Conservation (phyloP, 1,284 basidiomycete species). For the Gomphus sp. region DNA sequence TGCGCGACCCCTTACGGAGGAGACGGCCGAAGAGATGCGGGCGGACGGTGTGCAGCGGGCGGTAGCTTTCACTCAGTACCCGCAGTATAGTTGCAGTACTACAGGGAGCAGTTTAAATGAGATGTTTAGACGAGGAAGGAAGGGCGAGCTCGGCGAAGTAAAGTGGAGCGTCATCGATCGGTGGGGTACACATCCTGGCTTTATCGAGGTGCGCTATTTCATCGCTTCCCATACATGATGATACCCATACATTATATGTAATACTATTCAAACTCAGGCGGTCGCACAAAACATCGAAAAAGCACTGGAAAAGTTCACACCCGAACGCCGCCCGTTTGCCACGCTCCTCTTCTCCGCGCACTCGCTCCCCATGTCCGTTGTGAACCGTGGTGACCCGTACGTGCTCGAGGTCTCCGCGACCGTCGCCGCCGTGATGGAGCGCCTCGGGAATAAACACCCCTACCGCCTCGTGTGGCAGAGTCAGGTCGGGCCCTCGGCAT, state of each 20-base stretch:
- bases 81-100: constrained; percentile 97
- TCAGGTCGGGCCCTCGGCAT: constrained; percentile 94
- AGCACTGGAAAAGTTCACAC: constrained; percentile 76
- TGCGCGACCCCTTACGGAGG: constrained; percentile 82
- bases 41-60: constrained; percentile 88
- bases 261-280: constrained; percentile 41
- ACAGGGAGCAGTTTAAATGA: constrained; percentile 97
- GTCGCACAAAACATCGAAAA: constrained; percentile 84
- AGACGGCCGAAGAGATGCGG: constrained; percentile 78
- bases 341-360: constrained; percentile 96
- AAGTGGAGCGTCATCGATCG: constrained; percentile 98
- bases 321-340: constrained; percentile 57
- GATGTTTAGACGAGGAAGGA: constrained; percentile 59
- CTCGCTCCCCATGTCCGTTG: constrained; percentile 94
- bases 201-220: constrained; percentile 69
- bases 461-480: constrained; percentile 98
- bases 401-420: constrained; percentile 92
- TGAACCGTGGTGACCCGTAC: constrained; percentile 98
- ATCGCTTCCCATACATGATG: background rate
- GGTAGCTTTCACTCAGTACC: constrained; percentile 97
- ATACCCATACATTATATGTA: no score
- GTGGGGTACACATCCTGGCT: constrained; percentile 93
- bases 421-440: constrained; percentile 84
- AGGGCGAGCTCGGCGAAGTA: constrained; percentile 53
- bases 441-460: constrained; percentile 69